Percentiles rank a stretch among this genome's conserved stretches.
Evolutionary conservation across 2,329 filamentous ascomycete genomes (phyloP).

Genomic region (Myriosclerotinia duriaeana): DNA sequence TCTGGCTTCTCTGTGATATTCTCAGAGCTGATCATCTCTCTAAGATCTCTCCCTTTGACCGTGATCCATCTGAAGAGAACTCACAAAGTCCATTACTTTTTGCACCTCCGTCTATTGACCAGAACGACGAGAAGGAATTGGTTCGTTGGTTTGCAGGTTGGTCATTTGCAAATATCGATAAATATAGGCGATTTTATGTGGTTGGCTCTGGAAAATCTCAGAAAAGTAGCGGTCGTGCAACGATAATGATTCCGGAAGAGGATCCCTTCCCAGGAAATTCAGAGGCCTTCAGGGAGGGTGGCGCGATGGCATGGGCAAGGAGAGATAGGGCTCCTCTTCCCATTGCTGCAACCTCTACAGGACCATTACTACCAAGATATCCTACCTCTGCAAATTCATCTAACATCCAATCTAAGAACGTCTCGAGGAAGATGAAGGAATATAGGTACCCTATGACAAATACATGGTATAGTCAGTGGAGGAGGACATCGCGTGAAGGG

Average conservation of each 20-base stretch:
- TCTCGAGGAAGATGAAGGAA: not conserved
- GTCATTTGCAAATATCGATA: slow-evolving; percentile 51
- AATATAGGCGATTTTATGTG: slow-evolving; percentile 55
- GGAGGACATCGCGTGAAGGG: not conserved
- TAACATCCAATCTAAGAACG: too few relatives aligned
- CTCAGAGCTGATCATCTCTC: slow-evolving; percentile 23
- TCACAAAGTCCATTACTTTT: slow-evolving; percentile 46
- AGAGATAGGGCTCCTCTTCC: too few relatives aligned
- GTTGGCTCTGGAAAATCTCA: slow-evolving; percentile 44
- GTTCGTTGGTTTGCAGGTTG: slow-evolving; percentile 64
- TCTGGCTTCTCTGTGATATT: slow-evolving; percentile 27
- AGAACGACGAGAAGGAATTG: slow-evolving; percentile 61
- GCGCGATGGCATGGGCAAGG: too few relatives aligned
- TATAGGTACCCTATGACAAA: not conserved
- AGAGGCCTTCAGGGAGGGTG: too few relatives aligned
- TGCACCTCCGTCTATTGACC: slow-evolving; percentile 51
- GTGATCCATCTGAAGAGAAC: slow-evolving; percentile 25
- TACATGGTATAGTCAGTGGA: slow-evolving; percentile 11
- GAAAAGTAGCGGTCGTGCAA: not conserved
- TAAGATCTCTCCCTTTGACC: slow-evolving; percentile 23
- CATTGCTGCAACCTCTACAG: too few relatives aligned
- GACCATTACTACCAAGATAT: too few relatives aligned
- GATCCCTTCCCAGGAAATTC: too few relatives aligned
- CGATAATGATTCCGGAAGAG: too few relatives aligned
- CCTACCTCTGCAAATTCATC: too few relatives aligned